A percentile compares a stretch with the other conserved stretches of the same genome.
phyloP scores from a whole-genome alignment of 2,329 filamentous ascomycete species.

The Ceratocystis colombiana region DNA sequence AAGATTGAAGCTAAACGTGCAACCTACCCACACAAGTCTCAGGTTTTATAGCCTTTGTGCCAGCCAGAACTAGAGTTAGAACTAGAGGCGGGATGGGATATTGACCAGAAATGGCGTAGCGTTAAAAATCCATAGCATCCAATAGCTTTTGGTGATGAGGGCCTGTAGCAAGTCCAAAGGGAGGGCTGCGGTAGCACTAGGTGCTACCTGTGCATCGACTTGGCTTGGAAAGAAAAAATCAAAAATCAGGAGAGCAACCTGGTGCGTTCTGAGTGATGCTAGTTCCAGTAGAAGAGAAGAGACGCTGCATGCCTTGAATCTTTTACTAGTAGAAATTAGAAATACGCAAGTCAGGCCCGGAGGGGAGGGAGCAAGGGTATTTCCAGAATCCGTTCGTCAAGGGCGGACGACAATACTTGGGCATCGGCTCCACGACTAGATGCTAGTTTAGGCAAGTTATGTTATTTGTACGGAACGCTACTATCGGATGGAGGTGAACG shows the following conservation, averaged over 20 bases:
- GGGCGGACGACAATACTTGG: neutral
- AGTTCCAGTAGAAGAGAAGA: neutral
- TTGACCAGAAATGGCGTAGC: constrained; percentile 2
- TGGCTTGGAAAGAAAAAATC: no score
- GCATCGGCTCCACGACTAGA: no score
- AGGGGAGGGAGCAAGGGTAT: neutral
- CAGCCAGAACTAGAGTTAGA: neutral
- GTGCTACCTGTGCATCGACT: no score
- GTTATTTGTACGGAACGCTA: neutral
- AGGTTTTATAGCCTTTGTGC: neutral
- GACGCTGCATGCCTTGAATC: neutral
- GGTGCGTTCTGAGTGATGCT: neutral
- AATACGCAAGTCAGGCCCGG: neutral
- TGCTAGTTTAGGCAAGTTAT: no score
- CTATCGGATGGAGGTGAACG: neutral
- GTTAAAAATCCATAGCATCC: neutral
- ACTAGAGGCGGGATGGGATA: constrained; percentile 10
- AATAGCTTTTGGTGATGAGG: no score
- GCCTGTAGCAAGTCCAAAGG: no score
- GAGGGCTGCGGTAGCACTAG: neutral
- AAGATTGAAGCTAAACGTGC: neutral
- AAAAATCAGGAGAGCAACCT: no score
- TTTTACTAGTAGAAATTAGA: no score
- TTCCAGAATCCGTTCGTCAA: neutral
- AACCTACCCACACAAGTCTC: neutral